Evolutionary conservation across 805 yeast genomes (phyloP).

Genomic region (Cyberlindnera meyerae): DNA sequence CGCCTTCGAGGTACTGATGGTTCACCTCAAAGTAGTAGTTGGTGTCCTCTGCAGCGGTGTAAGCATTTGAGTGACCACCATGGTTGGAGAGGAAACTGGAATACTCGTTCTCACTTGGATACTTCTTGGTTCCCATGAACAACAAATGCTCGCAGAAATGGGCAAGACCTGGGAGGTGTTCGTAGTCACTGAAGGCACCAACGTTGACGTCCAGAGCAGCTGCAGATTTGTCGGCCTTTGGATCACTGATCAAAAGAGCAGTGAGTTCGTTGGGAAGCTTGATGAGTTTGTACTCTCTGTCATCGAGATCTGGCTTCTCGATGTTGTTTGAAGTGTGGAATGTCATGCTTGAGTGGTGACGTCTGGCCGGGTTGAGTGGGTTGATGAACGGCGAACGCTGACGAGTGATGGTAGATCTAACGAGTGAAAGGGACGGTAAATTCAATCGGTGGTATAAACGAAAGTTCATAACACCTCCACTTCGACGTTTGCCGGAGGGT

Average conservation of each 20-base stretch:
- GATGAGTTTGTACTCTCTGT: slow-evolving; percentile 67
- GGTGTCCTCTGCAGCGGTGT: slow-evolving; percentile 83
- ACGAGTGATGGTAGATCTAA: background rate
- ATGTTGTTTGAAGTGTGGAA: slow-evolving; percentile 27
- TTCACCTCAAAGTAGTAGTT: slow-evolving; percentile 87
- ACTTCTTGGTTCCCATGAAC: slow-evolving; percentile 77
- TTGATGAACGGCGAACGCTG: background rate
- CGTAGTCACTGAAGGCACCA: slow-evolving; percentile 70
- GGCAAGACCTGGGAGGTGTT: slow-evolving; percentile 64
- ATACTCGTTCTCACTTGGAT: slow-evolving; percentile 76
- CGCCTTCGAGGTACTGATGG: slow-evolving; percentile 73
- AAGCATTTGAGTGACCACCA: slow-evolving; percentile 89
- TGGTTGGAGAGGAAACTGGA: slow-evolving; percentile 72
- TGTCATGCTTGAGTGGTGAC: slow-evolving; percentile 3
- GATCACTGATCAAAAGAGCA: slow-evolving; percentile 63
- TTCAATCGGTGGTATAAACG: no score
- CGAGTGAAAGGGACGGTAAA: no score
- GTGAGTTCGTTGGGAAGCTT: slow-evolving; percentile 52
- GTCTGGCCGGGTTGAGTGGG: no score
- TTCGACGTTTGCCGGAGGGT: no score
- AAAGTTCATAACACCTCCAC: no score
- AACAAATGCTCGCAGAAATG: slow-evolving; percentile 72
- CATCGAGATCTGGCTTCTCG: slow-evolving; percentile 51
- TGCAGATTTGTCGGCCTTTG: slow-evolving; percentile 67
- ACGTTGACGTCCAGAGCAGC: slow-evolving; percentile 77